These are phyloP conservation scores for Rhizoclosmatium sp. DNA, from an alignment of 192 early-diverging fungal genomes.

Conservation along the genomic window DNA sequence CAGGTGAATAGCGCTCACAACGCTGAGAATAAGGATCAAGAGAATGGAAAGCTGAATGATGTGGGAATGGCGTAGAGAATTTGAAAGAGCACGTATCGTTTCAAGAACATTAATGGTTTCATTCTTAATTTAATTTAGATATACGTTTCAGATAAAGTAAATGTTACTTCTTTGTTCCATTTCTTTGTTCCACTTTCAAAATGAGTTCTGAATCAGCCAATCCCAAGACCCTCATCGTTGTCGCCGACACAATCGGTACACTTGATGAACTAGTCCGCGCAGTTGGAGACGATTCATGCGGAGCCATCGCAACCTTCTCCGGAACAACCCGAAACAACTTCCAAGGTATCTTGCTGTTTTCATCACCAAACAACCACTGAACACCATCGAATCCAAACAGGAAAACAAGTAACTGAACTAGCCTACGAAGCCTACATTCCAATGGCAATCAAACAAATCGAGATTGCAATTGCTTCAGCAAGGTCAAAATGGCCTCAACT, in stretches of 20 bases:
- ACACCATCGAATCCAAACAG: slow-evolving; percentile 18
- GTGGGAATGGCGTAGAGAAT: no score
- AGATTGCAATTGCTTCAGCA: slow-evolving; percentile 67
- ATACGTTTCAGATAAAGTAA: no score
- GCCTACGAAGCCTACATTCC: slow-evolving; percentile 88
- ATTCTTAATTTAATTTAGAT: no score
- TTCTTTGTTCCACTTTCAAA: no score
- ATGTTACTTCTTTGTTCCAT: no score
- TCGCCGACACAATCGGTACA: not conserved
- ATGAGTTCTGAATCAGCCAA: no score
- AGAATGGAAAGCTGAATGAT: no score
- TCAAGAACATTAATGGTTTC: no score
- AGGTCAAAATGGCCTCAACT: slow-evolving; percentile 70
- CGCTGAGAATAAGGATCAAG: no score
- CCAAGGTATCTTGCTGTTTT: slow-evolving; percentile 58
- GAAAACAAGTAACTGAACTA: slow-evolving; percentile 73
- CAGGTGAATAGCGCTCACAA: no score
- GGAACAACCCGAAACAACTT: slow-evolving; percentile 89
- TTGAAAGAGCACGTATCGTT: no score
- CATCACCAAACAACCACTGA: not conserved
- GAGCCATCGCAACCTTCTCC: slow-evolving; percentile 88
- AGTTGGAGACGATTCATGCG: slow-evolving; percentile 74
- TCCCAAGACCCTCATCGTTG: not conserved
- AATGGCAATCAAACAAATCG: slow-evolving; percentile 83
- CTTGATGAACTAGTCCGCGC: slow-evolving; percentile 24